phyloP scores from a whole-genome alignment of 2,329 filamentous ascomycete species.

The Aureobasidium lini region DNA sequence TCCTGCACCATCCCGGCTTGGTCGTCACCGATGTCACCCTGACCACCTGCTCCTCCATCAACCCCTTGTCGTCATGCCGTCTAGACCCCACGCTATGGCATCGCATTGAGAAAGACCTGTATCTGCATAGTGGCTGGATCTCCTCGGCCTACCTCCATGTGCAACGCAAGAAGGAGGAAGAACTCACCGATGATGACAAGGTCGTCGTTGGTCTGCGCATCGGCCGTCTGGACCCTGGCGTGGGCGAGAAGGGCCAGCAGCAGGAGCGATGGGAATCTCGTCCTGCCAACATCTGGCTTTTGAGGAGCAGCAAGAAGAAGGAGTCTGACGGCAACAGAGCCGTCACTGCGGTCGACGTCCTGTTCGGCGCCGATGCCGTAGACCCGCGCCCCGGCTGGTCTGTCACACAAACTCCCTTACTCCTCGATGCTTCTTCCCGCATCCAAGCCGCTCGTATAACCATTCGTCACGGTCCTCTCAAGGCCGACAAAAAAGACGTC shows the following conservation, averaged over 20 bases:
- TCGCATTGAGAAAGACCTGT: slow-evolving; percentile 82
- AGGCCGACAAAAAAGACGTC: slow-evolving; percentile 50
- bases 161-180: slow-evolving; percentile 77
- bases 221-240: slow-evolving; percentile 61
- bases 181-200: slow-evolving; percentile 64
- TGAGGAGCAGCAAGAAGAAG: slow-evolving; percentile 62
- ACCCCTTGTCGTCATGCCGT: slow-evolving; percentile 60
- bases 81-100: slow-evolving; percentile 70
- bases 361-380: slow-evolving; percentile 85
- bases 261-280: slow-evolving; percentile 70
- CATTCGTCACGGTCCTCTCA: slow-evolving; percentile 63
- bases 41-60: slow-evolving; percentile 65
- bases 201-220: slow-evolving; percentile 75
- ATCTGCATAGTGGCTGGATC: slow-evolving; percentile 66
- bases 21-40: slow-evolving; percentile 82
- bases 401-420: slow-evolving; percentile 64
- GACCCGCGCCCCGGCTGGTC: slow-evolving; percentile 84
- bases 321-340: slow-evolving; percentile 67
- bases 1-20: slow-evolving; percentile 68
- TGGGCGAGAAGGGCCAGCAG: slow-evolving; percentile 47
- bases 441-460: slow-evolving; percentile 67
- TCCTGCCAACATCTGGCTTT: slow-evolving; percentile 72
- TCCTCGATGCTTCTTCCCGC: slow-evolving; percentile 57
- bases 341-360: slow-evolving; percentile 74
- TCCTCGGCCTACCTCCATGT: slow-evolving; percentile 75